These are phyloP conservation scores for Quercus berberidifolia DNA, from an alignment of 306 rosid species.

Conservation along the genomic window DNA sequence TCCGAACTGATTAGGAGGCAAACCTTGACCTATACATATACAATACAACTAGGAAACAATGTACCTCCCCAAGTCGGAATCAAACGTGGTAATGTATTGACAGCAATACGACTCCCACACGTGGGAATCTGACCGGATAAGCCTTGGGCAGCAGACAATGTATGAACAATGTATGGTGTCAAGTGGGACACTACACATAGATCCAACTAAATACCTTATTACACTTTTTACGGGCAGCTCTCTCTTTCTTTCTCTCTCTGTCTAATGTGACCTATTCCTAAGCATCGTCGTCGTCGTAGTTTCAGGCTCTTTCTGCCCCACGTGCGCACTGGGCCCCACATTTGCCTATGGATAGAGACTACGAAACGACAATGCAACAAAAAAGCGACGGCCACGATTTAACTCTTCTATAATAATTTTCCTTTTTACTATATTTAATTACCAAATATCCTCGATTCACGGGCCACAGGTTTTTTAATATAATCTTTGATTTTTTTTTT, in stretches of 20 bases:
- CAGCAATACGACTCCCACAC: background rate
- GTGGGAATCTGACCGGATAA: constrained; percentile 25
- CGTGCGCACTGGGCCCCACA: constrained; percentile 43
- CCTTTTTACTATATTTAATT: no score
- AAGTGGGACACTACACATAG: constrained; percentile 15
- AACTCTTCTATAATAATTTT: background rate
- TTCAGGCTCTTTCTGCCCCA: constrained; percentile 34
- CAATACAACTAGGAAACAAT: no score
- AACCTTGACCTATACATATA: no score
- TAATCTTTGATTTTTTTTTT: background rate
- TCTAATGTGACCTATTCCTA: background rate
- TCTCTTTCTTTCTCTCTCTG: background rate
- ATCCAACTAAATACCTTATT: background rate
- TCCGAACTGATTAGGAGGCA: no score
- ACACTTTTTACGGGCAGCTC: background rate
- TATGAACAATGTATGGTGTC: constrained; percentile 18
- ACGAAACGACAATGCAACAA: constrained; percentile 22
- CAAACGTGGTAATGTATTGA: background rate
- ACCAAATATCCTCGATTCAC: background rate
- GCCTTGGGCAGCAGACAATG: constrained; percentile 11
- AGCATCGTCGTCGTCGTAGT: background rate
- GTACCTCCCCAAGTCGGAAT: no score
- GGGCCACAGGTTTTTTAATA: background rate
- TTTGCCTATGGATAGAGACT: constrained; percentile 15
- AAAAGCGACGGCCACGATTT: constrained; percentile 18